phyloP scores from a whole-genome alignment of 1,139 yeast genomes.

The Yamadazyma dushanensis region DNA sequence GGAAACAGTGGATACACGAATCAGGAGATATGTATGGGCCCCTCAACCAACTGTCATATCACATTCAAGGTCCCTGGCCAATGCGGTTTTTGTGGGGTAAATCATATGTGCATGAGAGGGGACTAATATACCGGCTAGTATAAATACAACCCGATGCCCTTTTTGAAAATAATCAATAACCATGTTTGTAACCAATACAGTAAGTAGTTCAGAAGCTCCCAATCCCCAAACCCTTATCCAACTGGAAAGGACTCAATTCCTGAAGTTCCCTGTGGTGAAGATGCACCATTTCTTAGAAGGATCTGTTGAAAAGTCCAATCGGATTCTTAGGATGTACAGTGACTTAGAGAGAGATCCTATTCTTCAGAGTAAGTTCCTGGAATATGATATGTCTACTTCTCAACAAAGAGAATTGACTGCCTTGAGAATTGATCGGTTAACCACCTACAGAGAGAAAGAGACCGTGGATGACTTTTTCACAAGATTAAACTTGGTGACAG shows the following conservation, averaged over 20 bases:
- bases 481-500: conserved; percentile 55
- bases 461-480: conserved; percentile 35
- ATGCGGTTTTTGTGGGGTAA: conserved; percentile 2
- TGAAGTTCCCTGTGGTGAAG: conserved; percentile 28
- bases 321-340: conserved; percentile 28
- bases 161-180: not conserved
- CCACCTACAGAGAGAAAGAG: conserved; percentile 41
- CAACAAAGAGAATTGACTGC: conserved; percentile 40
- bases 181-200: conserved; percentile 7
- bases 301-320: conserved; percentile 28
- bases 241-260: conserved; percentile 28
- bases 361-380: conserved; percentile 31
- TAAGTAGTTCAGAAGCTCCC: conserved; percentile 22
- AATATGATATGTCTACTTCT: conserved; percentile 39
- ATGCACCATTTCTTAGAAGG: conserved; percentile 48
- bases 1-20: too few species aligned
- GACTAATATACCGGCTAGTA: too few species aligned
- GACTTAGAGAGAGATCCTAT: conserved; percentile 49
- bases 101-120: too few species aligned
- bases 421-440: conserved; percentile 35
- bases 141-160: not conserved
- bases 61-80: too few species aligned
- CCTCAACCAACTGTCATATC: too few species aligned
- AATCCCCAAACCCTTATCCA: conserved; percentile 36
- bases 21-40: too few species aligned